Conservation (phyloP, 2,329 filamentous ascomycete genomes). For the Ascochyta rabiei region DNA sequence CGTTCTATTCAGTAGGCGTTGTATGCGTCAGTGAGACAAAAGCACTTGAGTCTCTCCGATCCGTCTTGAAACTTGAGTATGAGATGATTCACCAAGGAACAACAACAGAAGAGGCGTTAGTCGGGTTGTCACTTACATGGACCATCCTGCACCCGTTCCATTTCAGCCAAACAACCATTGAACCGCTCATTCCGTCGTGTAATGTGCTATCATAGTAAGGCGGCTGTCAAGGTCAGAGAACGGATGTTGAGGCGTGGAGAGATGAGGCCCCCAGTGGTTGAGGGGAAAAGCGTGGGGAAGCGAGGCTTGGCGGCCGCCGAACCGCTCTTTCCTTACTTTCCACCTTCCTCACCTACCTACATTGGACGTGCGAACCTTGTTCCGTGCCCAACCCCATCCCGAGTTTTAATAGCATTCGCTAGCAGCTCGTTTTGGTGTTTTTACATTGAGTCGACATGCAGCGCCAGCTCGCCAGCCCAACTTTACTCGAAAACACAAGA, state of each 20-base stretch:
- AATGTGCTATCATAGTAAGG: neutral
- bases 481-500: too few relatives aligned
- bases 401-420: too few relatives aligned
- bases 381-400: too few relatives aligned
- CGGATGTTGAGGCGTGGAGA: neutral
- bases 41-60: conserved; percentile 41
- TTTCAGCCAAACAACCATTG: neutral
- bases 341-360: too few relatives aligned
- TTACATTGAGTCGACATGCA: too few relatives aligned
- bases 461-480: too few relatives aligned
- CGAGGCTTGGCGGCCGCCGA: conserved; percentile 7
- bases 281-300: conserved; percentile 1
- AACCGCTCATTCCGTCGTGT: neutral
- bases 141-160: neutral
- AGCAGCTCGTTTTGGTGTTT: too few relatives aligned
- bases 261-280: conserved; percentile 2
- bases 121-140: neutral
- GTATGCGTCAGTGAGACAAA: conserved; percentile 34
- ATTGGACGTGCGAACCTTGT: too few relatives aligned
- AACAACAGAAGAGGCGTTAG: neutral
- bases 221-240: neutral
- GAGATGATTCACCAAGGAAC: conserved; percentile 32
- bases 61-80: conserved; percentile 45
- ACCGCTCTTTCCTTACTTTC: neutral
- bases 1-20: conserved; percentile 8